Evolutionary conservation across 306 rosid species (phyloP), one percentile per base, ranked within the genome.

Genomic region (Rosa persica): DNA sequence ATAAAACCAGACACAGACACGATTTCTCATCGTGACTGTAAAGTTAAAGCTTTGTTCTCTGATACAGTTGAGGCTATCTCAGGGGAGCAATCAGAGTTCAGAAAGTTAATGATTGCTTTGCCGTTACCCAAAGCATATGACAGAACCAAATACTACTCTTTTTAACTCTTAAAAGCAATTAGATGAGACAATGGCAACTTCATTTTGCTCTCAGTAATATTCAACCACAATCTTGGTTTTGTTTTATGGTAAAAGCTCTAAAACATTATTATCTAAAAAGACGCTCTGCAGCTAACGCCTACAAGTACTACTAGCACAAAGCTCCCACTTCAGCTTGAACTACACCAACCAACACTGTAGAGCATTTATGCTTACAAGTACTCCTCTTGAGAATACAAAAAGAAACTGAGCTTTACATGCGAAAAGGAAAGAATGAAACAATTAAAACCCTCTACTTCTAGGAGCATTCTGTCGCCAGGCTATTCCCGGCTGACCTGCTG

Each of bases 371-470:
- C 67, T 74, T 74, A 57, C 77, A 55, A 10, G 23, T 8, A 57
- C 57, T 19, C 16, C 79, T 19, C 62, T 34, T 27, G 10, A 22
- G 6, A 62, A 17, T 51, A 66, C 68, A 64, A 46, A 10, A 15
- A 3, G 5, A 42, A 42, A 36, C 36, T 39, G 10, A 67, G 27
- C 83, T 86, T 83, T 81, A 49, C 77, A 79, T 34, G 20, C 11
- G 23, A 48, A 27, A 11, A 22, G 55, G 7, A 25, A 12, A 16
- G 30, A 20, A 39, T 17, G 64, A 39, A 75, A 82, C 83, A 52
- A 30, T 75, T 68, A 85, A 57, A 85, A 92, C 12, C 93, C 90
- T 82, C 97, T 87, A 85, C 86, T 89, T 86, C 85, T 88, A 40
- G 98, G 84, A 57, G 73, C 71, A 81, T 89, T 85, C 68, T 82